Evolutionary conservation across 495 filamentous ascomycete genomes (phyloP), one percentile per base, ranked within the genome.

Genomic region (Neurospora sp.): DNA sequence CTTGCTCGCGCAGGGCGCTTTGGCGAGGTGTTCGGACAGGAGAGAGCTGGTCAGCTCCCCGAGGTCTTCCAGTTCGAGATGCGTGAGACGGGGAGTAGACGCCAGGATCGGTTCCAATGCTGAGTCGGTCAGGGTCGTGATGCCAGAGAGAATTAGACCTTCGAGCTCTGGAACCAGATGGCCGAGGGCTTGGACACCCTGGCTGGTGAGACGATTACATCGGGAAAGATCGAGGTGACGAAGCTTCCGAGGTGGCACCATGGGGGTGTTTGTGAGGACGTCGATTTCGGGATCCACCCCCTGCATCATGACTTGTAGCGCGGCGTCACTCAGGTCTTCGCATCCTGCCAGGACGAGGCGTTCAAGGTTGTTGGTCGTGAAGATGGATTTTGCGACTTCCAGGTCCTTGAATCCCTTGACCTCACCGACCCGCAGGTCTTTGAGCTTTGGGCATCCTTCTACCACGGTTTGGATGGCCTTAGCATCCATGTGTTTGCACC

Each of bases 31-130:
- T 73, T 91, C 88, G 11, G 90, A 86, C 18, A 98, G 84, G 0
- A 92, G 82, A 7, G 83, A 80, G 75, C 98, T 96, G 9, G 93
- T 94, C 31, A 98, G 81, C 59, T 90, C 85, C 0, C 89, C 85
- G 27, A 98, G 84, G 75, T 97, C 94, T 81, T 99, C 96, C 0
- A 98, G 80, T 73, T 99, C 96, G 69, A 99, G 84, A 78, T 97
- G 94, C 0, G 93, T 93, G 23, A 99, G 87, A 5, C 85, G 83
- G 2, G 93, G 92, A 1, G 90, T 86, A 0, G 92, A 93, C 4
- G 89, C 89, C 9, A 99, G 82, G 27, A 99, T 86, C 1, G 89
- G 87, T 9, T 86, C 87, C 23, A 99, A 84, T 0, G 90, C 89
- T 5, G 86, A 87, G 79, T 99, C 94, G 1, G 90, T 93, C 35